phyloP scores from a whole-genome alignment of 2,329 filamentous ascomycete genomes.

The Pseudogymnoascus sp. region DNA sequence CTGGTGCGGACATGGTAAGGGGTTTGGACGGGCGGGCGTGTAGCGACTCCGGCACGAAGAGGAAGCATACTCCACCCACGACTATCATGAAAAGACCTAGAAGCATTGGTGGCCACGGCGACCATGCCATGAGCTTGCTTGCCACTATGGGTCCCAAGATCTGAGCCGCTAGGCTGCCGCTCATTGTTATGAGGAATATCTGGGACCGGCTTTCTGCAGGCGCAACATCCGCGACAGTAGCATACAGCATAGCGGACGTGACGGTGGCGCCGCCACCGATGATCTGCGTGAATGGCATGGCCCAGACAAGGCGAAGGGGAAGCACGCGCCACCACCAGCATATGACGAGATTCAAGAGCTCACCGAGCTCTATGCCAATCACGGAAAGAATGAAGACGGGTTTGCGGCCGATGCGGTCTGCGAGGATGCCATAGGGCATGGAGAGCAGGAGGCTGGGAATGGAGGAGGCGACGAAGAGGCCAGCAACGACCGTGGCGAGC shows the following conservation, averaged over 20 bases:
- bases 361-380: constrained; percentile 24
- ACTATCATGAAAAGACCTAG: constrained; percentile 15
- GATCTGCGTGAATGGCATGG: constrained; percentile 25
- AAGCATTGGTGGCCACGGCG: constrained; percentile 21
- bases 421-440: constrained; percentile 31
- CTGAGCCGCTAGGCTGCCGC: constrained; percentile 27
- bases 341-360: constrained; percentile 26
- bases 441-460: constrained; percentile 26
- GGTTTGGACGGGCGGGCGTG: constrained; percentile 16
- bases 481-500: constrained; percentile 29
- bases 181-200: constrained; percentile 28
- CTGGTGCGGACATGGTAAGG: background rate
- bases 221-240: constrained; percentile 31
- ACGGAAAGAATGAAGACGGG: constrained; percentile 28
- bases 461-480: constrained; percentile 24
- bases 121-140: constrained; percentile 28
- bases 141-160: constrained; percentile 31
- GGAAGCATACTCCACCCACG: constrained; percentile 16
- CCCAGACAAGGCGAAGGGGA: constrained; percentile 28
- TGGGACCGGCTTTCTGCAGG: constrained; percentile 30
- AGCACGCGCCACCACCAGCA: constrained; percentile 28
- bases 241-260: constrained; percentile 25
- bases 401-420: constrained; percentile 32
- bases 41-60: constrained; percentile 27
- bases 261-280: constrained; percentile 32